Conservation (phyloP, 352 stramenopile species). For the Globisporangium paddicum region DNA sequence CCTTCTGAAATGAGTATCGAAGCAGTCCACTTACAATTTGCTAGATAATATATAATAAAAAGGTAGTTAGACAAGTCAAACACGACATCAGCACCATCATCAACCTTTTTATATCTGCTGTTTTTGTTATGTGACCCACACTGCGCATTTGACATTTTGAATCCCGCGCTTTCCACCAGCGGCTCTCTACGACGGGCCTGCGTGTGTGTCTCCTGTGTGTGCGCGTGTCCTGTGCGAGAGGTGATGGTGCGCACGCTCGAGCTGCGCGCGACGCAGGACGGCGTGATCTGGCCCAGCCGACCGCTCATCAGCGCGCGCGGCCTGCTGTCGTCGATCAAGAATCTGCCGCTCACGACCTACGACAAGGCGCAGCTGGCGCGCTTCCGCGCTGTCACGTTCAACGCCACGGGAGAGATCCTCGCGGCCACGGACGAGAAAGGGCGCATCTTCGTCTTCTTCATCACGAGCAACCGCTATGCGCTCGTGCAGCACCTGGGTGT, state of each 20-base stretch:
- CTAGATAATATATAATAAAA: no score
- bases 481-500: constrained; percentile 67
- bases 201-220: neutral
- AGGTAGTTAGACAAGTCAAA: no score
- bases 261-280: constrained; percentile 61
- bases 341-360: constrained; percentile 58
- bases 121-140: neutral
- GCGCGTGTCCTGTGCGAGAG: neutral
- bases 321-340: constrained; percentile 62
- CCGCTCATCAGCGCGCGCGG: constrained; percentile 66
- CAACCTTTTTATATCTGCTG: neutral
- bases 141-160: constrained; percentile 8
- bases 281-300: constrained; percentile 69
- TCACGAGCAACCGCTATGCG: constrained; percentile 66
- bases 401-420: constrained; percentile 52
- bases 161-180: neutral
- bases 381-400: constrained; percentile 72
- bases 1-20: no score
- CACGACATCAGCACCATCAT: no score
- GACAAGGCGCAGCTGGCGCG: constrained; percentile 33
- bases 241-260: constrained; percentile 63
- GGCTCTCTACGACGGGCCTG: neutral
- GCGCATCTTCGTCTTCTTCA: constrained; percentile 78
- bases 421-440: constrained; percentile 73
- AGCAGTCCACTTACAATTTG: no score